Percentiles rank a stretch among this genome's conserved stretches.
Conservation (phyloP, 805 yeast genomes). For the Nakazawaea populi region DNA sequence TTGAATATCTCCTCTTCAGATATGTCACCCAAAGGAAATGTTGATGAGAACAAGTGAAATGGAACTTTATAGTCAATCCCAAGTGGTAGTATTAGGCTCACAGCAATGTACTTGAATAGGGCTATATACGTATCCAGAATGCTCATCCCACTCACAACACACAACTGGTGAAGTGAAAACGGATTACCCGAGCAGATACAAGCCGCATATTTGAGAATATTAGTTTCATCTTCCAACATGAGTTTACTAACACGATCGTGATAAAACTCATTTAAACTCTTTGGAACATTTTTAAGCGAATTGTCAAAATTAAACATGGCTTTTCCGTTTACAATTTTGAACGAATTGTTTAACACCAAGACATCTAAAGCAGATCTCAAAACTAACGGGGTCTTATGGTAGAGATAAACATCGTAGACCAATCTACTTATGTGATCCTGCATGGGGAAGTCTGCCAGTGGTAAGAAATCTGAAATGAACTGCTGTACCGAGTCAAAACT, state of each 20-base stretch:
- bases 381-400: slow-evolving; percentile 2
- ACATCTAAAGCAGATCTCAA: neutral
- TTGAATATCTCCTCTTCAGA: slow-evolving; percentile 25
- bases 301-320: neutral
- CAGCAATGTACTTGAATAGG: slow-evolving; percentile 27
- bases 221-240: slow-evolving; percentile 14
- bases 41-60: slow-evolving; percentile 26
- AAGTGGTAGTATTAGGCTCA: slow-evolving; percentile 29
- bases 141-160: slow-evolving; percentile 29
- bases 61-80: slow-evolving; percentile 43
- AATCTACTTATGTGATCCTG: neutral
- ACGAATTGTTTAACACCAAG: slow-evolving; percentile 1
- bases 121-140: slow-evolving; percentile 26
- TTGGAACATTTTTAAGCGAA: neutral
- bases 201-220: slow-evolving; percentile 34
- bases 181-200: slow-evolving; percentile 32
- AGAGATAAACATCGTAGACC: slow-evolving; percentile 2
- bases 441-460: neutral
- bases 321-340: neutral
- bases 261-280: slow-evolving; percentile 14
- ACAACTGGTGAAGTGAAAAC: slow-evolving; percentile 32
- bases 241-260: slow-evolving; percentile 19
- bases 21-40: slow-evolving; percentile 23
- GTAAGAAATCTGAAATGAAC: slow-evolving; percentile 4
- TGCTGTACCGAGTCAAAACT: neutral